phyloP scores from a whole-genome alignment of 768 basidiomycete species.

The Amanita rubescens region DNA sequence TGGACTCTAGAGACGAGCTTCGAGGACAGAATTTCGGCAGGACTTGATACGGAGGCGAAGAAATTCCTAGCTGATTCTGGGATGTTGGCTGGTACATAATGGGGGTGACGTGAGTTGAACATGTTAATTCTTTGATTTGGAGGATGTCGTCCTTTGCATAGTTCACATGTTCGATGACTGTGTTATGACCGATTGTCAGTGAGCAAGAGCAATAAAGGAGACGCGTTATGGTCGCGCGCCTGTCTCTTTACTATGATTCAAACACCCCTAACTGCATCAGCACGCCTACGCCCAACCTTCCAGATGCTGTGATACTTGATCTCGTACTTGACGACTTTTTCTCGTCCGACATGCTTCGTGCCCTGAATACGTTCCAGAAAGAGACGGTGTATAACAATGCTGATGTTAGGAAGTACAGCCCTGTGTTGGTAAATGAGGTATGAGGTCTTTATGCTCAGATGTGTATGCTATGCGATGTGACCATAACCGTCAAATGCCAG shows the following conservation, averaged over 20 bases:
- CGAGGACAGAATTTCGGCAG: no score
- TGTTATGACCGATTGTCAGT: no score
- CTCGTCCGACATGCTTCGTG: slow-evolving; percentile 37
- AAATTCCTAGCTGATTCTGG: no score
- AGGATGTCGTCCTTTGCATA: no score
- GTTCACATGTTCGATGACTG: no score
- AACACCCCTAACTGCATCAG: slow-evolving; percentile 54
- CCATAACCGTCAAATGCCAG: no score
- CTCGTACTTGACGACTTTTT: slow-evolving; percentile 76
- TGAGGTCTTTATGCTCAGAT: slow-evolving; percentile 53
- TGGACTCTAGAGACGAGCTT: no score
- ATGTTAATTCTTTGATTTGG: no score
- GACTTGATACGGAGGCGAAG: no score
- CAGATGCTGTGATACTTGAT: slow-evolving; percentile 49
- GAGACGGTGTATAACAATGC: slow-evolving; percentile 38
- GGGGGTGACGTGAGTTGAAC: background rate
- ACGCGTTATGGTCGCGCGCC: no score
- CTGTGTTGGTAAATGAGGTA: slow-evolving; percentile 40
- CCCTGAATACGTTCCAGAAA: slow-evolving; percentile 50
- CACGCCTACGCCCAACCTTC: slow-evolving; percentile 43
- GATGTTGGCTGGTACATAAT: no score
- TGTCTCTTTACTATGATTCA: slow-evolving; percentile 44
- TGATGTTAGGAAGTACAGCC: slow-evolving; percentile 51
- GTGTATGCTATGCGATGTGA: background rate
- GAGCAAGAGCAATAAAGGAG: no score